Percentiles rank a stretch among this genome's conserved stretches.
Conservation (phyloP, 805 yeast species). For the Lipomyces spencermartinsiae region DNA sequence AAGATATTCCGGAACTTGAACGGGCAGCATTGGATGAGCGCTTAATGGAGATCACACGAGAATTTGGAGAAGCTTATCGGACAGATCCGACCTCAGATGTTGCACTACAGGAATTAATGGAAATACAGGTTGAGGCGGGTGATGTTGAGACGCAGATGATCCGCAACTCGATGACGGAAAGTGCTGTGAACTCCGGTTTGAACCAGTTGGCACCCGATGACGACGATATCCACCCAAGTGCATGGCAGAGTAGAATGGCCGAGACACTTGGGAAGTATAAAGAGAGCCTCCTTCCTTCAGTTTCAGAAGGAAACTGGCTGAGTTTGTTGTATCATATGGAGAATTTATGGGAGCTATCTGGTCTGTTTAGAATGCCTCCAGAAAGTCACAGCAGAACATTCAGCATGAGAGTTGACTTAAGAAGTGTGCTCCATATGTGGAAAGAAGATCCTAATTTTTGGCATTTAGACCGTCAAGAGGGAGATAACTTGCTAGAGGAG, state of each 20-base stretch:
- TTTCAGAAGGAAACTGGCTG: neutral
- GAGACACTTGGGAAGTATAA: neutral
- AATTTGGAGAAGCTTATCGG: neutral
- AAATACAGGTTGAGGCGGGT: neutral
- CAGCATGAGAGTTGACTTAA: neutral
- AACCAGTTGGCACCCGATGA: neutral
- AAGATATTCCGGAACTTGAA: neutral
- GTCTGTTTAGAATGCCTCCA: slow-evolving; percentile 3
- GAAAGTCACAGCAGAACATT: neutral
- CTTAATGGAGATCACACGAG: neutral
- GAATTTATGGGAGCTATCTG: neutral
- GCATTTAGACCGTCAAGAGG: slow-evolving; percentile 4
- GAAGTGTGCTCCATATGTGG: neutral
- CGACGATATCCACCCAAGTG: neutral
- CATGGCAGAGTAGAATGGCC: neutral
- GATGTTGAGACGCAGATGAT: neutral
- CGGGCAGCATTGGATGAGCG: neutral
- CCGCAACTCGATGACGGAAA: neutral
- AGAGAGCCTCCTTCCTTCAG: neutral
- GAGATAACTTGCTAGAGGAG: neutral
- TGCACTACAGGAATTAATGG: neutral
- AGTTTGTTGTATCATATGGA: neutral
- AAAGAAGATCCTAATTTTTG: neutral
- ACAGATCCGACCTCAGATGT: neutral
- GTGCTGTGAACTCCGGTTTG: neutral